Evolutionary conservation across 164 flowering plant genomes (phyloP).

Genomic region (Aristolochia californica): DNA sequence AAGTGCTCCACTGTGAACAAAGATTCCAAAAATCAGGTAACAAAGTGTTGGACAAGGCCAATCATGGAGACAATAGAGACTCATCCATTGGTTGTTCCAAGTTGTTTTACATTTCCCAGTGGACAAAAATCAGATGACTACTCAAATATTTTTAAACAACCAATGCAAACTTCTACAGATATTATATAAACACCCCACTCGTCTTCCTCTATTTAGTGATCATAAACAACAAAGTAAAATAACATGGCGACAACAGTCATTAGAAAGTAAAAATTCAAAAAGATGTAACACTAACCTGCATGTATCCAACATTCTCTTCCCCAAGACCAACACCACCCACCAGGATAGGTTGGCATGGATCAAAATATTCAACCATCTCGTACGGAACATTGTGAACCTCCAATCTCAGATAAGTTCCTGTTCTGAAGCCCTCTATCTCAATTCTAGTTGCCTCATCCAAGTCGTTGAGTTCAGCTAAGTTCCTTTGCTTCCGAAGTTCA

Average conservation of each 20-base stretch:
- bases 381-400: slow-evolving; percentile 79
- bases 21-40: no score
- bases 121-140: no score
- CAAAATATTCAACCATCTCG: slow-evolving; percentile 96
- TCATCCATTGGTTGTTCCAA: no score
- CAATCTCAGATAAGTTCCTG: slow-evolving; percentile 84
- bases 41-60: no score
- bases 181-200: no score
- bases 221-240: no score
- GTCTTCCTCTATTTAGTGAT: no score
- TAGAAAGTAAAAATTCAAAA: background rate
- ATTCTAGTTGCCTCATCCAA: slow-evolving; percentile 73
- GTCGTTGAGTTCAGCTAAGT: slow-evolving; percentile 72
- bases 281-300: slow-evolving; percentile 60
- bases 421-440: slow-evolving; percentile 82
- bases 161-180: no score
- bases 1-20: no score
- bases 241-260: background rate
- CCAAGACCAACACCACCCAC: slow-evolving; percentile 89
- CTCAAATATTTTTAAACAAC: no score
- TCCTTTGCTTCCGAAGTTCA: slow-evolving; percentile 71
- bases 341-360: slow-evolving; percentile 77
- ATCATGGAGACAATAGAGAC: no score
- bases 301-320: slow-evolving; percentile 88
- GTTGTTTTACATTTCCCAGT: no score